These are phyloP conservation scores for Suhomyces pyralidae DNA, from an alignment of 805 yeast genomes.

Conservation along the genomic window DNA sequence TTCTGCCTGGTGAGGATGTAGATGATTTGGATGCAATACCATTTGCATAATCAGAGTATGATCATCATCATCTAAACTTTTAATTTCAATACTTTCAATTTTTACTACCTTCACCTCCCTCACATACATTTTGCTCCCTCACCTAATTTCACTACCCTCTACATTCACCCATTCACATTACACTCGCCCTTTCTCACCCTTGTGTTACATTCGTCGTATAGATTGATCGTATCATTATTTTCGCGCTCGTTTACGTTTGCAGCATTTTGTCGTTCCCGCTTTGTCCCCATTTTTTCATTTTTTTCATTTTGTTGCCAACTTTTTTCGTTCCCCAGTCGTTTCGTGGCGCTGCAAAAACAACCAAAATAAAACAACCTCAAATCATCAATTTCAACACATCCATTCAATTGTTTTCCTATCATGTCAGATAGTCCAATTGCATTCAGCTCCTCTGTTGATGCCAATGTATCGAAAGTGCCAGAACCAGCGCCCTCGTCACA, in stretches of 20 bases:
- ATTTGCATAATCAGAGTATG: not conserved
- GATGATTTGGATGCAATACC: slow-evolving; percentile 5
- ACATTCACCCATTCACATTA: no score
- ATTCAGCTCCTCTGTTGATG: not conserved
- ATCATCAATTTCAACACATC: not conserved
- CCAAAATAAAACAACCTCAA: not conserved
- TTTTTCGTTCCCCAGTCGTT: not conserved
- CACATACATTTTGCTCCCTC: no score
- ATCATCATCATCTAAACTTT: no score
- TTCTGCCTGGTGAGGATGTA: not conserved
- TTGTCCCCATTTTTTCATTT: no score
- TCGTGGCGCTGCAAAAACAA: not conserved
- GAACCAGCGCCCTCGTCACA: not conserved
- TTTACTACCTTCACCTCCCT: no score
- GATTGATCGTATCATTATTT: not conserved
- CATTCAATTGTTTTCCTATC: not conserved
- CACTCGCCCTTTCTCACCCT: no score
- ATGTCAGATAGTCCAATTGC: not conserved
- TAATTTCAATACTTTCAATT: no score
- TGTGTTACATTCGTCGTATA: no score
- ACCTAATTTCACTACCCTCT: no score
- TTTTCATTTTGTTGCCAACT: no score
- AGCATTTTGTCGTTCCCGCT: not conserved
- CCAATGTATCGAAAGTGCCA: not conserved
- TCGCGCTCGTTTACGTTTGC: not conserved